A percentile compares a stretch with the other conserved stretches of the same genome.
Evolutionary conservation across 108 stramenopile genomes (phyloP).

Genomic region (Nitzschia sp.): DNA sequence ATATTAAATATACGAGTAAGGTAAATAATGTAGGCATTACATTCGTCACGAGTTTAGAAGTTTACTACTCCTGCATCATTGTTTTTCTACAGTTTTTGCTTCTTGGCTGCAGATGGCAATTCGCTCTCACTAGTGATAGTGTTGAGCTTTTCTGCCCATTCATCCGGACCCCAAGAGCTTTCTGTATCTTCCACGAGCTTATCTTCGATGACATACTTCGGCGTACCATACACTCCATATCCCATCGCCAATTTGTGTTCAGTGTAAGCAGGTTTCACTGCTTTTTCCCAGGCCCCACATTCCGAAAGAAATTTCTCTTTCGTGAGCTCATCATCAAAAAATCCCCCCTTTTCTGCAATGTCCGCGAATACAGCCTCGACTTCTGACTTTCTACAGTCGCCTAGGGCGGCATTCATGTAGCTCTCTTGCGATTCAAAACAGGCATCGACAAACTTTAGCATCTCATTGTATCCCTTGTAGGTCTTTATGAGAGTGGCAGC

Average conservation of each 20-base stretch:
- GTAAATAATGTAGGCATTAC: no score
- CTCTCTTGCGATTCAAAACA: constrained; percentile 32
- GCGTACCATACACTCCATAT: constrained; percentile 29
- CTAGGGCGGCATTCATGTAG: constrained; percentile 29
- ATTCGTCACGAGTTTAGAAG: no score
- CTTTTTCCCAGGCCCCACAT: constrained; percentile 23
- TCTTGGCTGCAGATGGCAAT: no score
- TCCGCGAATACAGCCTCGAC: constrained; percentile 28
- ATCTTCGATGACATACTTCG: constrained; percentile 36
- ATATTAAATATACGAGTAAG: no score
- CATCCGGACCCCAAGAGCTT: constrained; percentile 39
- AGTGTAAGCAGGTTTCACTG: constrained; percentile 31
- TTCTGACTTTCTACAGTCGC: constrained; percentile 27
- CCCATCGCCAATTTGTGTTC: constrained; percentile 45
- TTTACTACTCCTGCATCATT: no score
- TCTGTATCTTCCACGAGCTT: constrained; percentile 31
- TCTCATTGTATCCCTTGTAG: constrained; percentile 24
- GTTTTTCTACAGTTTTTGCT: no score
- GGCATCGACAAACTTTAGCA: constrained; percentile 29
- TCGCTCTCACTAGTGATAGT: no score
- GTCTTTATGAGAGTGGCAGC: constrained; percentile 32
- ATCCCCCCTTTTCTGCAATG: constrained; percentile 31
- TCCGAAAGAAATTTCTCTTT: constrained; percentile 20
- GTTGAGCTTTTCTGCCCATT: constrained; percentile 27
- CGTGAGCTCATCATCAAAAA: constrained; percentile 34